A percentile compares a stretch with the other conserved stretches of the same genome.
Evolutionary conservation across 2,329 filamentous ascomycete species (phyloP).

Genomic region (Dothistroma septosporum): DNA sequence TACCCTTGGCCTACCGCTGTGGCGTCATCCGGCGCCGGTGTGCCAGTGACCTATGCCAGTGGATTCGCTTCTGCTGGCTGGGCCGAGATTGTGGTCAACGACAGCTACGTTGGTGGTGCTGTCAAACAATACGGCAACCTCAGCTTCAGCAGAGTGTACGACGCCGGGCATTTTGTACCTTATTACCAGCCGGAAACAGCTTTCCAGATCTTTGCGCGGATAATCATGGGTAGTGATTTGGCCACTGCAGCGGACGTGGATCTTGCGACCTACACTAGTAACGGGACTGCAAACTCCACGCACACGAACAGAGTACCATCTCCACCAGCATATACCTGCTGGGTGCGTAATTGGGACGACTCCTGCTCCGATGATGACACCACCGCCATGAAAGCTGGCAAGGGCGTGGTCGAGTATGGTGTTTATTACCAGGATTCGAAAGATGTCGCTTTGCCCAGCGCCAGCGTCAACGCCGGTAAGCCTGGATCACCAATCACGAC

Average conservation of each 20-base stretch:
- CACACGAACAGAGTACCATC: constrained; percentile 48
- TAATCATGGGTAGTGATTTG: constrained; percentile 49
- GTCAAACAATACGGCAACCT: constrained; percentile 73
- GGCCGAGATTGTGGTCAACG: constrained; percentile 65
- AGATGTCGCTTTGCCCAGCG: constrained; percentile 37
- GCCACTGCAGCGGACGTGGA: constrained; percentile 48
- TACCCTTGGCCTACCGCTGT: constrained; percentile 15
- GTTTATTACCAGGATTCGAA: constrained; percentile 47
- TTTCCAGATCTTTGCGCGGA: constrained; percentile 51
- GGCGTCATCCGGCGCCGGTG: constrained; percentile 6
- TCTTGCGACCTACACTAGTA: constrained; percentile 43
- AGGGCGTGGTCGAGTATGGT: constrained; percentile 59
- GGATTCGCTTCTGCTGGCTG: constrained; percentile 67
- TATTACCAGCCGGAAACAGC: constrained; percentile 52
- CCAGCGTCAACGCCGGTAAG: constrained; percentile 31
- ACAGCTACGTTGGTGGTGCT: constrained; percentile 63
- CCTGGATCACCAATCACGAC: constrained; percentile 32
- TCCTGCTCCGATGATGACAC: constrained; percentile 54
- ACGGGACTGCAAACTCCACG: constrained; percentile 56
- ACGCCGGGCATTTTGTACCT: constrained; percentile 52
- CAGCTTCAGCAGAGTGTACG: constrained; percentile 49
- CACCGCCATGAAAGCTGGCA: constrained; percentile 44
- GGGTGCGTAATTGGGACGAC: constrained; percentile 49
- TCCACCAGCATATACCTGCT: constrained; percentile 54
- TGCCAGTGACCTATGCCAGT: constrained; percentile 42